phyloP scores from a whole-genome alignment of 2,329 filamentous ascomycete genomes.

The Talaromyces sp. region DNA sequence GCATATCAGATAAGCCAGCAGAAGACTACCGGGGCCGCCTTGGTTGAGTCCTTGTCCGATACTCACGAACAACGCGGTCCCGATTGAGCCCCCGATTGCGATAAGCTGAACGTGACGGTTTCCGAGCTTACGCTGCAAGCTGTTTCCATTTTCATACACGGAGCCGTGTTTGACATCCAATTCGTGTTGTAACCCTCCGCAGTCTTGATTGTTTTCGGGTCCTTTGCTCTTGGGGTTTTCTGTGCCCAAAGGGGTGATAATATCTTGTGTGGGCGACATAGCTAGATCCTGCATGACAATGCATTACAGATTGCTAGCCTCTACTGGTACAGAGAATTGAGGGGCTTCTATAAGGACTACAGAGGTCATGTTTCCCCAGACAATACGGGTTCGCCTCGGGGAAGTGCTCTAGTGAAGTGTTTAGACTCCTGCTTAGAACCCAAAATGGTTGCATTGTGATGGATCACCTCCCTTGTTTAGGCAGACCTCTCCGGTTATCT shows the following conservation, averaged over 20 bases:
- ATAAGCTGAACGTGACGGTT: conserved; percentile 30
- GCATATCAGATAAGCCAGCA: conserved; percentile 26
- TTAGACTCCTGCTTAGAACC: not conserved
- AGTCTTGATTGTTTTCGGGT: no score
- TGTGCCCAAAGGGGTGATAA: not conserved
- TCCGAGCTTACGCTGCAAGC: conserved; percentile 23
- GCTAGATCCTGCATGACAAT: not conserved
- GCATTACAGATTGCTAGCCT: not conserved
- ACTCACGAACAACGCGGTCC: conserved; percentile 33
- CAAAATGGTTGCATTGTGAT: not conserved
- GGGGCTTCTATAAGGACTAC: not conserved
- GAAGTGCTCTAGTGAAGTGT: not conserved
- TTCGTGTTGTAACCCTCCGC: no score
- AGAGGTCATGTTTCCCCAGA: not conserved
- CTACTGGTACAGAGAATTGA: not conserved
- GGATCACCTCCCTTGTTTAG: not conserved
- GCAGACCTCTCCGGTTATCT: not conserved
- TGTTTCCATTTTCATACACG: no score
- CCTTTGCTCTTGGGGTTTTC: not conserved
- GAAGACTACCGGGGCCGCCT: conserved; percentile 33
- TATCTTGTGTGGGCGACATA: not conserved
- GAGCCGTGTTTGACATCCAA: no score
- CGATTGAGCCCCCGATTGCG: conserved; percentile 30
- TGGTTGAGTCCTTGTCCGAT: conserved; percentile 33
- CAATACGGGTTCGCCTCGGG: not conserved